Conservation (phyloP, 2,329 filamentous ascomycete genomes). For the Esteya vermicola region DNA sequence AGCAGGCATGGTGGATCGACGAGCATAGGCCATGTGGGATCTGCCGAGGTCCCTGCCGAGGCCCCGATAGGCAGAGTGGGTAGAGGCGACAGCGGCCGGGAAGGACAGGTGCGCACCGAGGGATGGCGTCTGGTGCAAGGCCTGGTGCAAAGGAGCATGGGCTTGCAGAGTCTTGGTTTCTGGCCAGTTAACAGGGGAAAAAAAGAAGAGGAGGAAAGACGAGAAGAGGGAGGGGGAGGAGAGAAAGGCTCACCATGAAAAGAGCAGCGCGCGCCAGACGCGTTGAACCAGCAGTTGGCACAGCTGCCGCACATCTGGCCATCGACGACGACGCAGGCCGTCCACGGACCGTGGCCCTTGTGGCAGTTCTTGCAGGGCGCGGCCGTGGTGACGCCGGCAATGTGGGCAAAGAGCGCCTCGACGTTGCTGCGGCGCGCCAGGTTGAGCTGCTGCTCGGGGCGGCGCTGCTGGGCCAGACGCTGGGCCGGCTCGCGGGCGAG, state of each 20-base stretch:
- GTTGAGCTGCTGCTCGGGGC: conserved; percentile 39
- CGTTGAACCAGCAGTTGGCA: conserved; percentile 51
- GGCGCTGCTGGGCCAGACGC: conserved; percentile 36
- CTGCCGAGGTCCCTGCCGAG: no score
- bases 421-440: conserved; percentile 44
- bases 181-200: background rate
- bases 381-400: conserved; percentile 33
- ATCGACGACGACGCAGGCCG: conserved; percentile 40
- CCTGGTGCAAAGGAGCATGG: conserved; percentile 25
- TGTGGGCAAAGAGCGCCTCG: conserved; percentile 43
- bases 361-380: conserved; percentile 45
- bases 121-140: no score
- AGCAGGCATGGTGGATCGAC: conserved; percentile 6
- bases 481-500: conserved; percentile 33
- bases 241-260: conserved; percentile 34
- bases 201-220: background rate
- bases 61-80: no score
- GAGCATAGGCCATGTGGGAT: no score
- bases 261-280: conserved; percentile 42
- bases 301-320: conserved; percentile 49
- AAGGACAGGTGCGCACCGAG: no score
- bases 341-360: conserved; percentile 47
- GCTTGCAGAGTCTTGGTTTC: conserved; percentile 18
- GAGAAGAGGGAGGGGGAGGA: background rate
- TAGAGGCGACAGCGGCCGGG: no score